Conservation (phyloP, 768 basidiomycete species). For the Clavaria fumosa region DNA sequence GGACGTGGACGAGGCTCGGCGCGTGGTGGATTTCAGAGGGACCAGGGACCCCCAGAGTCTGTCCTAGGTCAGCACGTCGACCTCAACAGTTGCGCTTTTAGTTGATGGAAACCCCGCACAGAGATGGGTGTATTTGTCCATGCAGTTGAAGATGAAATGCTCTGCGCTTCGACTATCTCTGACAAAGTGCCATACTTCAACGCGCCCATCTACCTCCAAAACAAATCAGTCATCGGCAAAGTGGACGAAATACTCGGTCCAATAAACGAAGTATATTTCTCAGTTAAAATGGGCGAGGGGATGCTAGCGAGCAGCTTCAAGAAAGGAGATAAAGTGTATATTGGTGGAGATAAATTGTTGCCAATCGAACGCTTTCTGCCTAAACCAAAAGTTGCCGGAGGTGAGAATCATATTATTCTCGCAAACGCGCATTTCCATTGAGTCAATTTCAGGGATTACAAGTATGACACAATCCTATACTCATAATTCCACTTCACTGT, state of each 20-base stretch:
- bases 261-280: conserved; percentile 97
- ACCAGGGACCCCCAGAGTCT: conserved; percentile 64
- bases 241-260: conserved; percentile 99
- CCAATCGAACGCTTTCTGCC: conserved; percentile 95
- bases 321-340: conserved; percentile 96
- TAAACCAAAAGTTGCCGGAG: conserved; percentile 77
- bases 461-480: too few species aligned
- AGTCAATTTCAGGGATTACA: too few species aligned
- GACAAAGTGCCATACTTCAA: conserved; percentile 99
- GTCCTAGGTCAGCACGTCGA: conserved; percentile 42
- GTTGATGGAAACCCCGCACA: conserved; percentile 19
- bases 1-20: conserved; percentile 37
- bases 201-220: conserved; percentile 92
- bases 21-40: conserved; percentile 58
- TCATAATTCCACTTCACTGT: conserved; percentile 3
- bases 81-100: not conserved
- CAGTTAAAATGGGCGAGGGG: conserved; percentile 91
- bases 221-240: conserved; percentile 92
- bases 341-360: conserved; percentile 91
- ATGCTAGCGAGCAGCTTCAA: conserved; percentile 94
- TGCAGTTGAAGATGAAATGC: conserved; percentile 96
- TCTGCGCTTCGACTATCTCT: conserved; percentile 70
- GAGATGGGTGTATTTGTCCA: conserved; percentile 90
- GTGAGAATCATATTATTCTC: conserved; percentile 18
- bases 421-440: too few species aligned